phyloP scores from a whole-genome alignment of 805 yeast genomes.

The Starmerella ratchasimensis region DNA sequence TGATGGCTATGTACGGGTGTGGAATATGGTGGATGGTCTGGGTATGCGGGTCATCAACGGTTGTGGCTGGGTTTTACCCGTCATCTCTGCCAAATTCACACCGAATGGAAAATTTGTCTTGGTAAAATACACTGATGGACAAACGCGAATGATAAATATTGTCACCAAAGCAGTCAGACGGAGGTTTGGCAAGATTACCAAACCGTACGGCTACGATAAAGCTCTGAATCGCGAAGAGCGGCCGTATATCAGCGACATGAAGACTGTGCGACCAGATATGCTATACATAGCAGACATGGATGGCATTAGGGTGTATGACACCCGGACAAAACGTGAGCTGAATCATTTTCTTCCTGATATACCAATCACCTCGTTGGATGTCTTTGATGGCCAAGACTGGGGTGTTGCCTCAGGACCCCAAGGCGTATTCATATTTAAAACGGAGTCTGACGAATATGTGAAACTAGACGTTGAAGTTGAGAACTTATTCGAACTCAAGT shows the following conservation, averaged over 20 bases:
- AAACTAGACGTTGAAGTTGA: no score
- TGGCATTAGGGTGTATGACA: constrained; percentile 10
- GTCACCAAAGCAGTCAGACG: constrained; percentile 2
- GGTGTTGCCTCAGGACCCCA: no score
- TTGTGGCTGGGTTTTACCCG: constrained; percentile 44
- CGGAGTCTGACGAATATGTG: no score
- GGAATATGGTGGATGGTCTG: constrained; percentile 41
- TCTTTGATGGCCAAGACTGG: no score
- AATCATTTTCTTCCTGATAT: no score
- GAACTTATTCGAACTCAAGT: no score
- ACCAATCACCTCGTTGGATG: no score
- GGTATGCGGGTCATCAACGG: constrained; percentile 58
- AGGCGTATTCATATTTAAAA: no score
- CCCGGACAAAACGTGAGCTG: no score
- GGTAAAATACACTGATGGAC: constrained; percentile 71
- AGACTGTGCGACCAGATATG: constrained; percentile 4
- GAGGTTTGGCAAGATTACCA: background rate
- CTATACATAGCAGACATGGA: constrained; percentile 5
- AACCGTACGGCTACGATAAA: background rate
- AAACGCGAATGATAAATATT: constrained; percentile 7
- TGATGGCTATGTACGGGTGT: constrained; percentile 80
- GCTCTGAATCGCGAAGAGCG: background rate
- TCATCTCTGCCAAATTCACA: constrained; percentile 55
- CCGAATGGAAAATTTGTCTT: constrained; percentile 71
- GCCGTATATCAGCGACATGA: constrained; percentile 2